Evolutionary conservation across 2,329 filamentous ascomycete species (phyloP).

Genomic region (Monosporascus sp.): DNA sequence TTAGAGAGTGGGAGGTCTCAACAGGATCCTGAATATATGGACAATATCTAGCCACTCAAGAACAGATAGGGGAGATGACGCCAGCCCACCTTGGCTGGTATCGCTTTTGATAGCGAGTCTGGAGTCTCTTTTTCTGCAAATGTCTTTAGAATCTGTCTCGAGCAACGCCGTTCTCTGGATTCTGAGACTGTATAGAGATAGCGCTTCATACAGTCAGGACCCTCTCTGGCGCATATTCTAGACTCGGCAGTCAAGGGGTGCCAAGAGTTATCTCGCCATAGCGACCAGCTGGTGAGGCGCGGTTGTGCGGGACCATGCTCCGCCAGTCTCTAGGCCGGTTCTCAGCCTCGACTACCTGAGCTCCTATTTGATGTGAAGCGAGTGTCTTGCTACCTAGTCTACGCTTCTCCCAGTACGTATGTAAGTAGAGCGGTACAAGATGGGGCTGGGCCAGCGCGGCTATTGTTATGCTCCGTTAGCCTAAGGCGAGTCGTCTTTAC

Average conservation of each 20-base stretch:
- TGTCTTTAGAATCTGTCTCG: no score
- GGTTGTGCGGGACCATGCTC: neutral
- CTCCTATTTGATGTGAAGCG: neutral
- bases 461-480: neutral
- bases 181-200: no score
- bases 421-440: neutral
- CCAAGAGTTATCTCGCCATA: neutral
- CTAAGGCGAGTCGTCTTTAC: neutral
- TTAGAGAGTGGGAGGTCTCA: no score
- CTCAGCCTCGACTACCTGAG: neutral
- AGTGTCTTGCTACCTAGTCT: neutral
- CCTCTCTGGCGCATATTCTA: neutral
- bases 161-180: no score
- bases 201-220: no score
- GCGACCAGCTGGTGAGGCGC: neutral
- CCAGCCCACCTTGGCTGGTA: no score
- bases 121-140: no score
- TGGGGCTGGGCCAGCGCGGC: neutral
- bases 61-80: no score
- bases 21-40: no score
- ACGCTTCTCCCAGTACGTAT: neutral
- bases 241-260: neutral
- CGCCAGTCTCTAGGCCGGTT: neutral
- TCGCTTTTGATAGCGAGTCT: no score
- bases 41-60: no score